phyloP scores from a whole-genome alignment of 2,329 filamentous ascomycete genomes.

The Phaeosphaeriaceae sp. region DNA sequence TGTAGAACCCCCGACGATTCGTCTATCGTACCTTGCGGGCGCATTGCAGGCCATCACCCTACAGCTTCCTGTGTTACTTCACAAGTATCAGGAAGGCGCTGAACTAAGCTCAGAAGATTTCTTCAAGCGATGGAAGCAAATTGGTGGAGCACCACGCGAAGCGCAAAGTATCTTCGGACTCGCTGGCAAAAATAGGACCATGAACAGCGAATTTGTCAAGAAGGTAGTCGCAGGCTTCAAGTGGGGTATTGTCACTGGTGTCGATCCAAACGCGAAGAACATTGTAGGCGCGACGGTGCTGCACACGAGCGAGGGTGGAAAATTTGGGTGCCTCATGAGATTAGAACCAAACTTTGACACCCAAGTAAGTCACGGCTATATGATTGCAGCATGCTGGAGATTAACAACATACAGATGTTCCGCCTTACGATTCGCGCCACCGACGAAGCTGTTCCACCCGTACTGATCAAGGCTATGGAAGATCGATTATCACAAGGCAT shows the following conservation, averaged over 20 bases:
- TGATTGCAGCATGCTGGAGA: constrained; percentile 1
- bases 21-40: constrained; percentile 92
- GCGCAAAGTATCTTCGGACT: constrained; percentile 85
- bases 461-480: constrained; percentile 86
- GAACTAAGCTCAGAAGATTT: constrained; percentile 89
- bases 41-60: constrained; percentile 91
- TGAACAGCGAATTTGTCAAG: constrained; percentile 74
- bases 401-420: constrained; percentile 74
- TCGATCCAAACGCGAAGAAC: constrained; percentile 93
- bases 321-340: constrained; percentile 91
- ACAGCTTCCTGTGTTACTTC: constrained; percentile 83
- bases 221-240: constrained; percentile 81
- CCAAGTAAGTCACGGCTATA: constrained; percentile 68
- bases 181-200: constrained; percentile 64
- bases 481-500: constrained; percentile 71
- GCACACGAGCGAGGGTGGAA: constrained; percentile 82
- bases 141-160: constrained; percentile 85
- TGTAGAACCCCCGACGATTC: constrained; percentile 83
- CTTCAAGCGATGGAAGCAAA: constrained; percentile 99
- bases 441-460: constrained; percentile 82
- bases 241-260: constrained; percentile 83
- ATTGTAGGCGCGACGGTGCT: constrained; percentile 88
- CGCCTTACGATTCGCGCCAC: constrained; percentile 93
- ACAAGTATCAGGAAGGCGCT: constrained; percentile 97
- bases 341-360: constrained; percentile 93